phyloP scores from a whole-genome alignment of 2,329 filamentous ascomycete species.

The Verticillium dahliae region DNA sequence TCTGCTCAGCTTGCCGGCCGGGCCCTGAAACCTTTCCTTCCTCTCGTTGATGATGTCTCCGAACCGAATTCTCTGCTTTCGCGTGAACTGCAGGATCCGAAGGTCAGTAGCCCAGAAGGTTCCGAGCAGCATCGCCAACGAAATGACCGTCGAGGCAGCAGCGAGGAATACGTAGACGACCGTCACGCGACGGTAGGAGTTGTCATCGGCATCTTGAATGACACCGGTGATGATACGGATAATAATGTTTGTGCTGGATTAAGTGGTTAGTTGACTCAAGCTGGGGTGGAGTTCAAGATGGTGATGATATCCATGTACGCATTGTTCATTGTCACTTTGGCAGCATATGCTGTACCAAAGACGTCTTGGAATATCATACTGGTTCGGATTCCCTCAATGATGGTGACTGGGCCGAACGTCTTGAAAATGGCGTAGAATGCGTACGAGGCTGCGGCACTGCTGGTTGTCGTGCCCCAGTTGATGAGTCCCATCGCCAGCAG shows the following conservation, averaged over 20 bases:
- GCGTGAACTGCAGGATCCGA: slow-evolving; percentile 40
- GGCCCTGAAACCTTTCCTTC: slow-evolving; percentile 25
- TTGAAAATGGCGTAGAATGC: slow-evolving; percentile 43
- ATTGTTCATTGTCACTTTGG: slow-evolving; percentile 50
- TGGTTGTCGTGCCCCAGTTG: slow-evolving; percentile 34
- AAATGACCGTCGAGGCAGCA: slow-evolving; percentile 31
- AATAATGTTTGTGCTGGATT: slow-evolving; percentile 41
- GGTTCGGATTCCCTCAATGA: slow-evolving; percentile 47
- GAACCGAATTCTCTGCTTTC: slow-evolving; percentile 32
- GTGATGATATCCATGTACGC: slow-evolving; percentile 3
- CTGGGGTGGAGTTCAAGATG: no score
- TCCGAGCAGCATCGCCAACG: slow-evolving; percentile 24
- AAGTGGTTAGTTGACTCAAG: background rate
- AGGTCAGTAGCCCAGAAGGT: slow-evolving; percentile 31
- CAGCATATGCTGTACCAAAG: slow-evolving; percentile 43
- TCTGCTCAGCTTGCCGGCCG: slow-evolving; percentile 27
- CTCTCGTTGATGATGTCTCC: slow-evolving; percentile 32
- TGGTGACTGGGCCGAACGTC: slow-evolving; percentile 39
- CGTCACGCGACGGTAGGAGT: slow-evolving; percentile 40
- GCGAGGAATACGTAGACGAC: slow-evolving; percentile 42
- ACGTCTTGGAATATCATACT: slow-evolving; percentile 44
- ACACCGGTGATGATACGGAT: slow-evolving; percentile 41
- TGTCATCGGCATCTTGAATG: slow-evolving; percentile 42
- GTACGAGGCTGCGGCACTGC: slow-evolving; percentile 45
- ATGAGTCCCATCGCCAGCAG: slow-evolving; percentile 46